These are phyloP conservation scores for Phaeotremella fagi DNA, from an alignment of 768 basidiomycete species.

Conservation along the genomic window DNA sequence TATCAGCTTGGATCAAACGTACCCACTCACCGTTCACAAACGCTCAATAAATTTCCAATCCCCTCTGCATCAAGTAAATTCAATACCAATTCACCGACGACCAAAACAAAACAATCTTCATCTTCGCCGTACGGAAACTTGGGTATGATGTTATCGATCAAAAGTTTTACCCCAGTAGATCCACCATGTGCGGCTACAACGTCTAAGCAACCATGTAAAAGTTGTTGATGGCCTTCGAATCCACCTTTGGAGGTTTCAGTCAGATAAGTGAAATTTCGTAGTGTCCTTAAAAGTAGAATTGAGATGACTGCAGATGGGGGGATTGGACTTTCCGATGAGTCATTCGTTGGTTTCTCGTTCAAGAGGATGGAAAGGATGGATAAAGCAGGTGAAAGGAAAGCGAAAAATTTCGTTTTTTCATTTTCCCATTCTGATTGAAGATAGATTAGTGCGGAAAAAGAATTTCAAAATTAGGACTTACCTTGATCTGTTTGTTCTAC, in stretches of 20 bases:
- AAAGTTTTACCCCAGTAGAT: neutral
- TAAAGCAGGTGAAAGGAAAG: slow-evolving; percentile 13
- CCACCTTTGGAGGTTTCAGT: slow-evolving; percentile 8
- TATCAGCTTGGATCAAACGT: neutral
- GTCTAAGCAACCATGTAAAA: slow-evolving; percentile 26
- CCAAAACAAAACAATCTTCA: slow-evolving; percentile 7
- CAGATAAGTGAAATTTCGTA: slow-evolving; percentile 13
- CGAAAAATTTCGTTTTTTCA: slow-evolving; percentile 18
- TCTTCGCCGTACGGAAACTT: neutral
- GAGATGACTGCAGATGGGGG: neutral
- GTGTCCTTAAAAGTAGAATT: slow-evolving; percentile 6
- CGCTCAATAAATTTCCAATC: neutral
- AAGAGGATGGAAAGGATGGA: slow-evolving; percentile 14
- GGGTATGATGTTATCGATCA: neutral
- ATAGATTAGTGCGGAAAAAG: neutral
- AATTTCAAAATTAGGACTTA: neutral
- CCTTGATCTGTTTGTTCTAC: neutral
- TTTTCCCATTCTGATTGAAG: slow-evolving; percentile 2
- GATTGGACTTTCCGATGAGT: neutral
- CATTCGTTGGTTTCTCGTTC: neutral
- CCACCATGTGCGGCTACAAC: slow-evolving; percentile 9
- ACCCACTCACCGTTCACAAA: slow-evolving; percentile 8
- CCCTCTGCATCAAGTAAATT: slow-evolving; percentile 4
- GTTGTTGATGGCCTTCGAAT: slow-evolving; percentile 16
- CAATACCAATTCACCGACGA: slow-evolving; percentile 18